phyloP scores from a whole-genome alignment of 495 filamentous ascomycete genomes.

The Parathielavia hyrcaniae region DNA sequence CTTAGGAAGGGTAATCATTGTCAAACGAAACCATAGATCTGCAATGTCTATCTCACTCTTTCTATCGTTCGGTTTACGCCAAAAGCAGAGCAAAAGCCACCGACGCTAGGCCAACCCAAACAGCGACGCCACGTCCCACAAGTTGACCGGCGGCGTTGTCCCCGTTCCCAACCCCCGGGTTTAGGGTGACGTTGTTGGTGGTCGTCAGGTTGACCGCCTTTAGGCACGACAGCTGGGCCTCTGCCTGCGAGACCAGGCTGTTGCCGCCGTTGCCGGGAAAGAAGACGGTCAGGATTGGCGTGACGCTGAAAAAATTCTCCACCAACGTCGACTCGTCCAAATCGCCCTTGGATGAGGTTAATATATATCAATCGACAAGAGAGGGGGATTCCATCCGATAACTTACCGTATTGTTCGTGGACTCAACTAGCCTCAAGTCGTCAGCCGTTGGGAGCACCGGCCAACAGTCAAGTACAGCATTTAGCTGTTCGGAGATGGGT shows the following conservation, averaged over 20 bases:
- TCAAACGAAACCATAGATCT: too few relatives aligned
- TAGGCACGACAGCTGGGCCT: constrained; percentile 12
- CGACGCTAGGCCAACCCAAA: background rate
- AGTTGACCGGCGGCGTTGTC: background rate
- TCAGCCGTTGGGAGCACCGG: constrained; percentile 6
- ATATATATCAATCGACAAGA: background rate
- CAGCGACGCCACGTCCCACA: background rate
- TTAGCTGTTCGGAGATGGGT: background rate
- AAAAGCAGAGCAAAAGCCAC: background rate
- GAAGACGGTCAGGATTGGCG: constrained; percentile 10
- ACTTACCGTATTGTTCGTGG: background rate
- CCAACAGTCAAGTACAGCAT: constrained; percentile 5
- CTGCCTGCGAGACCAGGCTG: background rate
- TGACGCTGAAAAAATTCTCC: constrained; percentile 9
- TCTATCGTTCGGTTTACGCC: too few relatives aligned
- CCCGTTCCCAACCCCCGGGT: background rate
- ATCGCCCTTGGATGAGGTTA: background rate
- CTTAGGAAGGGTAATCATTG: too few relatives aligned
- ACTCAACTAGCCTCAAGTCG: background rate
- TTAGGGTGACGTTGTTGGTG: background rate
- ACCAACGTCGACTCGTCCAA: background rate
- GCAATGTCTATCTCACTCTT: too few relatives aligned
- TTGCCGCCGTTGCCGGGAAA: background rate
- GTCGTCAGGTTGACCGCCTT: constrained; percentile 13
- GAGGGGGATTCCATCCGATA: background rate